Percentiles rank a stretch among this genome's conserved stretches.
phyloP scores from a whole-genome alignment of 176 grass and related monocot species.

The Eleusine coracana region DNA sequence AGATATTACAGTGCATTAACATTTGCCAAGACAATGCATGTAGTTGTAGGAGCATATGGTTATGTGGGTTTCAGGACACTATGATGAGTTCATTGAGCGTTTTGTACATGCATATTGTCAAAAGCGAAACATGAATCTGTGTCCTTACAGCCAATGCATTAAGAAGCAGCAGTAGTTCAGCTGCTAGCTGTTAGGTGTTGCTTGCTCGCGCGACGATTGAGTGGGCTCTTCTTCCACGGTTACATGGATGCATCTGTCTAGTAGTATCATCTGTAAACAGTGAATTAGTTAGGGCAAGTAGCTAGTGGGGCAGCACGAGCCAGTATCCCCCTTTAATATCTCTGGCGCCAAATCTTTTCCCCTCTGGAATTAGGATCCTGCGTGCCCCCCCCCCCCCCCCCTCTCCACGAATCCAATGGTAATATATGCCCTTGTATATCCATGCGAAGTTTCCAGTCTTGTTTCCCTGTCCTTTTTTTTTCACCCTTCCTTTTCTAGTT shows the following conservation, averaged over 20 bases:
- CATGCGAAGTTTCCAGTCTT: conserved; percentile 7
- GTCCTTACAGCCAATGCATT: not conserved
- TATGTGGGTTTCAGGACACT: not conserved
- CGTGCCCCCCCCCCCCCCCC: not conserved
- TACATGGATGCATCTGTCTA: not conserved
- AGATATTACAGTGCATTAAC: not conserved
- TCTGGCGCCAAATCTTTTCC: conserved; percentile 40
- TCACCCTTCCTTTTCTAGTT: too few relatives aligned
- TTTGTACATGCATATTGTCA: conserved; percentile 38
- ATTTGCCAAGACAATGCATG: not conserved
- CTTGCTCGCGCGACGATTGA: too few relatives aligned
- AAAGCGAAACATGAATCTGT: conserved; percentile 34
- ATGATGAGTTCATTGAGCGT: not conserved
- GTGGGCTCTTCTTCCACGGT: not conserved
- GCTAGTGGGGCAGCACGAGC: not conserved
- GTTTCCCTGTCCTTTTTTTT: not conserved
- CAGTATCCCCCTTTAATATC: conserved; percentile 17
- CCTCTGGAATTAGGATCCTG: conserved; percentile 39
- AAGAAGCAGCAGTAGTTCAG: not conserved
- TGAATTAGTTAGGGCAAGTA: conserved; percentile 22
- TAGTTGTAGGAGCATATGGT: not conserved
- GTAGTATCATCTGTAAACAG: conserved; percentile 14
- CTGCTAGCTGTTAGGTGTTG: not conserved
- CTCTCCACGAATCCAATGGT: conserved; percentile 41
- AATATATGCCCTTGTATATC: conserved; percentile 18